Conservation (phyloP, 805 yeast species). For the Cyberlindnera mrakii region DNA sequence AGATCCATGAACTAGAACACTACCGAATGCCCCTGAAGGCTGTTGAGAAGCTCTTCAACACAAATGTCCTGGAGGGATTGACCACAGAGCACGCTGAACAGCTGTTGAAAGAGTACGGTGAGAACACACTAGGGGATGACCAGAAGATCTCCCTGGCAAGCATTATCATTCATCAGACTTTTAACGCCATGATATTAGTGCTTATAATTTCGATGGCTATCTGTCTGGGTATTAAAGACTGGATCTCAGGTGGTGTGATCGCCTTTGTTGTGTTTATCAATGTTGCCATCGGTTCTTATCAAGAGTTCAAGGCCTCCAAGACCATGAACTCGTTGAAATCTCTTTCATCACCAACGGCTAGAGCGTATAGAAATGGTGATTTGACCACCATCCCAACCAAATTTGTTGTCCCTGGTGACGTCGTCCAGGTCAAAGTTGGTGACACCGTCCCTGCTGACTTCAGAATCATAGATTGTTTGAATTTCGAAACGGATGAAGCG, state of each 20-base stretch:
- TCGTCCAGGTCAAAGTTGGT: conserved; percentile 58
- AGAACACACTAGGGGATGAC: conserved; percentile 57
- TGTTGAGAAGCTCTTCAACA: conserved; percentile 32
- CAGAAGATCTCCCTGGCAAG: conserved; percentile 44
- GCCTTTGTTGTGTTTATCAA: conserved; percentile 60
- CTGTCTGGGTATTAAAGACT: conserved; percentile 66
- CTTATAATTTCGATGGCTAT: conserved; percentile 63
- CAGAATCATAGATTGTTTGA: conserved; percentile 49
- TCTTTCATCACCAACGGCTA: conserved; percentile 65
- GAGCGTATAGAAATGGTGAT: conserved; percentile 55
- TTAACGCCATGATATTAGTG: conserved; percentile 76
- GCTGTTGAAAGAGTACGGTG: conserved; percentile 38
- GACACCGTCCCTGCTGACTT: conserved; percentile 75
- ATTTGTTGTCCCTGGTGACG: conserved; percentile 69
- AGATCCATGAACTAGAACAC: conserved; percentile 18
- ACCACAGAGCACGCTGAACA: conserved; percentile 27
- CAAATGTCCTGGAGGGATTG: conserved; percentile 46
- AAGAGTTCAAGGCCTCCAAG: conserved; percentile 69
- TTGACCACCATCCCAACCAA: conserved; percentile 53
- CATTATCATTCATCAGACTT: conserved; percentile 60
- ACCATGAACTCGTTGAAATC: conserved; percentile 71
- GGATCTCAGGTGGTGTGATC: conserved; percentile 81
- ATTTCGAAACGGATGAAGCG: conserved; percentile 69
- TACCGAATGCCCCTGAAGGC: conserved; percentile 26
- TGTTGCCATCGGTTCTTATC: conserved; percentile 60